Evolutionary conservation across 371 early-diverging fungal genomes (phyloP).

Genomic region (Rhizopus microsporus): DNA sequence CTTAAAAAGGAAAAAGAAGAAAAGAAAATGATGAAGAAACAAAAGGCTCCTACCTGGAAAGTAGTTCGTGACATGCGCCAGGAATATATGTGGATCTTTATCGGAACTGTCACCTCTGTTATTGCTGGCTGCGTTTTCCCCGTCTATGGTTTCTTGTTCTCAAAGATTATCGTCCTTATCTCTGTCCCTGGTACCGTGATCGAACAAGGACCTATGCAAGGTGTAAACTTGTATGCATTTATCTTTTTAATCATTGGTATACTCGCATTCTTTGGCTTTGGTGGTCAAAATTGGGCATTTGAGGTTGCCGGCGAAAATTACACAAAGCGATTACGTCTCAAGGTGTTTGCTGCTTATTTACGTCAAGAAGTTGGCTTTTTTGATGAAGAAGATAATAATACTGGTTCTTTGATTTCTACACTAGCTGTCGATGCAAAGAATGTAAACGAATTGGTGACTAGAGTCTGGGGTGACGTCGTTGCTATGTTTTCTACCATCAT

Average conservation of each 20-base stretch:
- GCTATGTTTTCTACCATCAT: constrained; percentile 45
- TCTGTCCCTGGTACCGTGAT: constrained; percentile 18
- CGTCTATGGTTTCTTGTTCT: constrained; percentile 21
- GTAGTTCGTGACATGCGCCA: constrained; percentile 38
- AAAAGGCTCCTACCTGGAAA: constrained; percentile 45
- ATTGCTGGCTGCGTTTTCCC: constrained; percentile 58
- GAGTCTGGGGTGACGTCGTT: constrained; percentile 56
- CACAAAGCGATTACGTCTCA: constrained; percentile 55
- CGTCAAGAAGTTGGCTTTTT: constrained; percentile 87
- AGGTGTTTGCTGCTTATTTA: constrained; percentile 56
- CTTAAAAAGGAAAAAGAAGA: constrained; percentile 39
- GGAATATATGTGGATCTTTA: constrained; percentile 34
- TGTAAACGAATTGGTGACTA: constrained; percentile 64
- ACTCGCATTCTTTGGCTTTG: constrained; percentile 43
- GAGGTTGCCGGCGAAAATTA: constrained; percentile 55
- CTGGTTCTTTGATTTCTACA: constrained; percentile 78
- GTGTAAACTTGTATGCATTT: constrained; percentile 71
- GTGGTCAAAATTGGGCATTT: constrained; percentile 30
- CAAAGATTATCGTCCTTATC: constrained; percentile 10
- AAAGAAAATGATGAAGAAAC: constrained; percentile 38
- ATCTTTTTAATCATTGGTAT: constrained; percentile 65
- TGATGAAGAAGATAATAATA: constrained; percentile 74
- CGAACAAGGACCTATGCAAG: constrained; percentile 40
- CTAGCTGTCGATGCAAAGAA: constrained; percentile 77
- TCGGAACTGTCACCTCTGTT: constrained; percentile 45